Conservation (phyloP, 768 basidiomycete genomes). For the Rossbeevera mucosa region DNA sequence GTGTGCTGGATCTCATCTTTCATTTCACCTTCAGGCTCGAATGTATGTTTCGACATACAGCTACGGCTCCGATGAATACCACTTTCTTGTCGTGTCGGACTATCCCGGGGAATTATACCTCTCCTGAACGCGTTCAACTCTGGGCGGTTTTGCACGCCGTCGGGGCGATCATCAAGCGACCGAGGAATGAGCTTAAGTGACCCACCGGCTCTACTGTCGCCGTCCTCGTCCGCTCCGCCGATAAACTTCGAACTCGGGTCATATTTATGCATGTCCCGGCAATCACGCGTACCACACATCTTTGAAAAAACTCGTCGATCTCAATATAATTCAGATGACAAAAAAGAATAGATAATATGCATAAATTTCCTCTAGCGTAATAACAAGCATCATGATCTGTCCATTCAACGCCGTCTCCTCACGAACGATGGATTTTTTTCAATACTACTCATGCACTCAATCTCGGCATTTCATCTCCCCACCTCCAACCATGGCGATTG, state of each 20-base stretch:
- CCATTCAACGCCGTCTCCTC: background rate
- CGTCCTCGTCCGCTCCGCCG: too few species aligned
- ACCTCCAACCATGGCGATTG: slow-evolving; percentile 66
- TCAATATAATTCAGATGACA: background rate
- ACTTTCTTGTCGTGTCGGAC: too few species aligned
- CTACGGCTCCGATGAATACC: background rate
- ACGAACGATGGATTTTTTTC: background rate
- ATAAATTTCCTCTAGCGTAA: background rate
- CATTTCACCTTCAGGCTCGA: too few species aligned
- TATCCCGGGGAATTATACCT: too few species aligned
- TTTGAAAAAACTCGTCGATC: background rate
- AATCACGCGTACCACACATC: background rate
- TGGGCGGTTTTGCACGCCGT: background rate
- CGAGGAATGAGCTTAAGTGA: background rate
- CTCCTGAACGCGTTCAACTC: too few species aligned
- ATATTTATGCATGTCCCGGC: too few species aligned
- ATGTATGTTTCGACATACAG: background rate
- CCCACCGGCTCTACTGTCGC: background rate
- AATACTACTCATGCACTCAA: slow-evolving; percentile 8
- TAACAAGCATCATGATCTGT: background rate
- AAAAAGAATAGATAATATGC: background rate
- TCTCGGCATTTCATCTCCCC: slow-evolving; percentile 53
- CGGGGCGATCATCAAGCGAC: background rate
- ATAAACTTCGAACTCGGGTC: too few species aligned
- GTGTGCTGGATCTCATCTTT: too few species aligned